phyloP scores from a whole-genome alignment of 768 basidiomycete species.

The Lepiota venenata region DNA sequence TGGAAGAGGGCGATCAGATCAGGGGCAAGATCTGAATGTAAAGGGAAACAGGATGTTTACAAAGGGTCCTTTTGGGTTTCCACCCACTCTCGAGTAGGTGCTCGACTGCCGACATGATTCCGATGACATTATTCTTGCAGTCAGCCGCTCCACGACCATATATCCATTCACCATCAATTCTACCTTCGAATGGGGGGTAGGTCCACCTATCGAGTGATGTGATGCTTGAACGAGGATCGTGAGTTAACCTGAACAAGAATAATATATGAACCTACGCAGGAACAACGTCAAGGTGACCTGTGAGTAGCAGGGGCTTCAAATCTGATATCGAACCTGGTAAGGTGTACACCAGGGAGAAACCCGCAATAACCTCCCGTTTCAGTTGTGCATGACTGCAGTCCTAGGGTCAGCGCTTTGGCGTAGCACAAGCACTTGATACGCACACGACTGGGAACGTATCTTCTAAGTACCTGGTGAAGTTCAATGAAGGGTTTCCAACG shows the following conservation, averaged over 20 bases:
- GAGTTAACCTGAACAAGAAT: not conserved
- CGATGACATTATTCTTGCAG: slow-evolving; percentile 29
- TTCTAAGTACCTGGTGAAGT: slow-evolving; percentile 23
- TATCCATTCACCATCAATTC: slow-evolving; percentile 24
- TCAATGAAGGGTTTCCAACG: slow-evolving; percentile 24
- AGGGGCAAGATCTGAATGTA: not conserved
- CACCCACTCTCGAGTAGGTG: slow-evolving; percentile 21
- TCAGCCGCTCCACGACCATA: slow-evolving; percentile 28
- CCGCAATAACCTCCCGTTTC: slow-evolving; percentile 20
- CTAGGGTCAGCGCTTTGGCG: not conserved
- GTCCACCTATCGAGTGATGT: slow-evolving; percentile 26
- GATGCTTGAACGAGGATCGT: slow-evolving; percentile 14
- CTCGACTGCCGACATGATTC: slow-evolving; percentile 27
- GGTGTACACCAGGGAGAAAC: slow-evolving; percentile 24
- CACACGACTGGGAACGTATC: slow-evolving; percentile 25
- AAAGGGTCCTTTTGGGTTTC: slow-evolving; percentile 23
- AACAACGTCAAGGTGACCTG: slow-evolving; percentile 28
- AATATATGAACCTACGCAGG: slow-evolving; percentile 15
- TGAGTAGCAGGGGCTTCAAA: slow-evolving; percentile 26
- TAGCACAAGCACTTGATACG: slow-evolving; percentile 4
- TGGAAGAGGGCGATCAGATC: slow-evolving; percentile 1
- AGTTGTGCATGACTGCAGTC: slow-evolving; percentile 17
- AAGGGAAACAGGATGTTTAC: slow-evolving; percentile 11
- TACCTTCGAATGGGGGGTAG: slow-evolving; percentile 26
- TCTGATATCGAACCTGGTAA: slow-evolving; percentile 17